Evolutionary conservation across 2,329 filamentous ascomycete genomes (phyloP), one percentile per base, ranked within the genome.

Genomic region (Sporothrix sp.): DNA sequence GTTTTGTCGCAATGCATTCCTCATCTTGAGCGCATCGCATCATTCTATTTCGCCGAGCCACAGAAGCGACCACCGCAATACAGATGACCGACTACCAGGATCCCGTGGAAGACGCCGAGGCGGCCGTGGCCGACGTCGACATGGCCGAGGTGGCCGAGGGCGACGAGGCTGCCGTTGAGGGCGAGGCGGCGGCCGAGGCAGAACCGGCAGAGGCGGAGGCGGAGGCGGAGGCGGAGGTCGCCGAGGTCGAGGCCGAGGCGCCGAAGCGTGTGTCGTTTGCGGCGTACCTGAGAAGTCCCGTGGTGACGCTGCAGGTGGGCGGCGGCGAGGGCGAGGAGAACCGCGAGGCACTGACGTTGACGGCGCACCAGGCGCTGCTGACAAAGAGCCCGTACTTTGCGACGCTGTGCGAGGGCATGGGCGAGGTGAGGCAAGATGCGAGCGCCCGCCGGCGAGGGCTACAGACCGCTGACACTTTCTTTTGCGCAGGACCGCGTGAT

Each of bases 311-410:
- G 25, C 62, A 81, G n/a, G 72, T 88, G 18, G 84, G 84, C 11
- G 66, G 68, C 43, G 51, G 51, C 42, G 37, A 38, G 14, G 21
- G 23, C 23, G 43, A 33, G 27, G 51, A 50, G 21, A 81, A 74
- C 51, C 78, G 80, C 28, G 47, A 32, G 49, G 36, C 5, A 73
- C 72, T 81, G 28, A 8, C 16, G 39, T 75, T 96, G 52, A 82
- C 80, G 21, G 87, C 87, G 7, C 90, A 96, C 65, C 84, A 95
- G 68, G 82, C 73, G 3, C 75, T 96, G 23, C 73, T 97, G 32
- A 62, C 70, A 10, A 76, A 82, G 63, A 91, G 87, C 38, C 86
- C 88, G 0, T 89, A 76, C 65, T 87, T 96, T 62, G 71, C 73
- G 10, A 75, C 81, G 20, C 71, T 76, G 7, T 81, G 82, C 61